Evolutionary conservation across 768 basidiomycete species (phyloP).

Genomic region (Cystofilobasidium bisporidii): DNA sequence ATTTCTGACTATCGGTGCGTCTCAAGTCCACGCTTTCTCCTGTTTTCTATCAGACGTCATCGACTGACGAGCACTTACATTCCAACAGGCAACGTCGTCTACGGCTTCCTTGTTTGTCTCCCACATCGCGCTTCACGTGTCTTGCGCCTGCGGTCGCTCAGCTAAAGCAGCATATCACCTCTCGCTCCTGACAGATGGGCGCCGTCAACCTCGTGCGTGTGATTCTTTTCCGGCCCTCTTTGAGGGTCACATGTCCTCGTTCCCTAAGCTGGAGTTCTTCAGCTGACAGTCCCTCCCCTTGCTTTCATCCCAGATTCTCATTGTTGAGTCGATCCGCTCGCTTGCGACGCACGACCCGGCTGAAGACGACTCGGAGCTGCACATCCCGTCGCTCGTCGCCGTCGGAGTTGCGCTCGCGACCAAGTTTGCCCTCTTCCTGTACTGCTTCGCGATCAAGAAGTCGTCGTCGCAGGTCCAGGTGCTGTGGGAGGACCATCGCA

Average conservation of each 20-base stretch:
- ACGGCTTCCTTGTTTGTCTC: conserved; percentile 48
- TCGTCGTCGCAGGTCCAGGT: conserved; percentile 54
- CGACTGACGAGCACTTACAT: too few relatives aligned
- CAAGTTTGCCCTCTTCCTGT: conserved; percentile 78
- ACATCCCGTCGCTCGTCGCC: conserved; percentile 71
- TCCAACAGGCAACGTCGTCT: conserved; percentile 60
- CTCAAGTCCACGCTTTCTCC: too few relatives aligned
- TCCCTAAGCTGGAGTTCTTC: too few relatives aligned
- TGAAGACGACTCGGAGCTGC: conserved; percentile 52
- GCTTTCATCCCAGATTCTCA: conserved; percentile 47
- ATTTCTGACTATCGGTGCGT: conserved; percentile 62
- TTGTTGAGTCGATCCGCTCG: conserved; percentile 74
- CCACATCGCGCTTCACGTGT: conserved; percentile 34
- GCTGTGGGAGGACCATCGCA: conserved; percentile 64
- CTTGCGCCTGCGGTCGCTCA: background rate
- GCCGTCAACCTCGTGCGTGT: conserved; percentile 59
- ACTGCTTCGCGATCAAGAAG: conserved; percentile 57
- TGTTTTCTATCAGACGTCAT: too few relatives aligned
- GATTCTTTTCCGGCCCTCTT: too few relatives aligned
- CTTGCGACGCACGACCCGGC: conserved; percentile 52
- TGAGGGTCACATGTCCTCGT: too few relatives aligned
- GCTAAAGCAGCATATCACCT: background rate
- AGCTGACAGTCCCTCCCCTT: background rate
- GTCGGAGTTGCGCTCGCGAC: conserved; percentile 72
- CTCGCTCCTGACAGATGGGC: conserved; percentile 56